Conservation (phyloP, 2,329 filamentous ascomycete species). For the Grosmannia penicillata region DNA sequence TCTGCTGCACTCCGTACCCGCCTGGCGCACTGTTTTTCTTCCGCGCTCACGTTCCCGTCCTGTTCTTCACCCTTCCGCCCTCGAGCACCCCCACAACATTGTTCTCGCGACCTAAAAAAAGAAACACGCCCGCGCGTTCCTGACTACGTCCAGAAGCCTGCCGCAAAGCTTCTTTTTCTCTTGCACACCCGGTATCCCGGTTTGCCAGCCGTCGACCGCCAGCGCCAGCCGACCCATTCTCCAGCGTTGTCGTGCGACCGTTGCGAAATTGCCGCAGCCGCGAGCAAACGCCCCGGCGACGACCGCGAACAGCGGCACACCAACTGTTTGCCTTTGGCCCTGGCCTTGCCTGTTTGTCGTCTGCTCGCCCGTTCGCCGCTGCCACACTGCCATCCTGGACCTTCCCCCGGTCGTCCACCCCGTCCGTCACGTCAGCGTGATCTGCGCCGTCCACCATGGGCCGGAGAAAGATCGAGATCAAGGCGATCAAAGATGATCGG, state of each 20-base stretch:
- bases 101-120: constrained; percentile 10
- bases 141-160: not conserved
- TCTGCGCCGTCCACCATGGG: constrained; percentile 74
- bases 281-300: not conserved
- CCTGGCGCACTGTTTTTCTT: constrained; percentile 1
- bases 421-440: too few relatives aligned
- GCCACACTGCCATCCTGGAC: not conserved
- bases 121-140: constrained; percentile 6
- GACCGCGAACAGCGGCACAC: not conserved
- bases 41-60: not conserved
- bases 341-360: not conserved
- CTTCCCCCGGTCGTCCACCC: too few relatives aligned
- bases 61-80: not conserved
- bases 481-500: constrained; percentile 96
- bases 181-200: not conserved
- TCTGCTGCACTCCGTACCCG: not conserved
- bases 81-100: constrained; percentile 3
- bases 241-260: not conserved
- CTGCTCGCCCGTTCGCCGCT: not conserved
- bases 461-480: constrained; percentile 98
- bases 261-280: not conserved
- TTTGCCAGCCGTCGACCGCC: not conserved
- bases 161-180: constrained; percentile 1
- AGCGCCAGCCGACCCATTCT: not conserved
- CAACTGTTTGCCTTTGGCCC: too few relatives aligned